phyloP scores from a whole-genome alignment of 441 rosid species.

The Brassica hybrid region DNA sequence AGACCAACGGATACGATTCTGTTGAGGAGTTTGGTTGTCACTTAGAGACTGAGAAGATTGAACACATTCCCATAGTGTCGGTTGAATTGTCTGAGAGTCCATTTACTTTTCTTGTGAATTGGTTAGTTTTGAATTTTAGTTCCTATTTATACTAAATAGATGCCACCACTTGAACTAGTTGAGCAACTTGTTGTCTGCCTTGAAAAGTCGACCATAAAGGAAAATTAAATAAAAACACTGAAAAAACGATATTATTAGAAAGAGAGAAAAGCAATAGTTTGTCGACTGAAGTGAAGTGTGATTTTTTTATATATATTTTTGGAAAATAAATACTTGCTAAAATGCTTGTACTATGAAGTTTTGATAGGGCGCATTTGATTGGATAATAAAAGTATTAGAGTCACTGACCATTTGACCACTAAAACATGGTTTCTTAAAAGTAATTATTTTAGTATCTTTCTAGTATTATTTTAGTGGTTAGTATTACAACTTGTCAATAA shows the following conservation, averaged over 20 bases:
- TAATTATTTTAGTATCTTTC: not conserved
- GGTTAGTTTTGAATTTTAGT: not conserved
- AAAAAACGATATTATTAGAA: not conserved
- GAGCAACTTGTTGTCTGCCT: conserved; percentile 39
- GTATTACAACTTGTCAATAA: not conserved
- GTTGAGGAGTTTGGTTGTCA: conserved; percentile 43
- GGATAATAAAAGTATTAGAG: not conserved
- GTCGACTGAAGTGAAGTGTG: not conserved
- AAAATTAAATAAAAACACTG: not conserved
- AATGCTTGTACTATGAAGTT: not conserved
- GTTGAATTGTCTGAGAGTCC: conserved; percentile 50
- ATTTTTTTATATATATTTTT: not conserved
- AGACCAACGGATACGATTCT: conserved; percentile 69
- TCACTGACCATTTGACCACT: not conserved
- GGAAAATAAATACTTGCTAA: not conserved
- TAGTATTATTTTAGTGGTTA: not conserved
- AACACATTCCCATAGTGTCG: conserved; percentile 57
- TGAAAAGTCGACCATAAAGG: not conserved
- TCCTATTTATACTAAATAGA: conserved; percentile 8
- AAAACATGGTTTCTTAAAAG: not conserved
- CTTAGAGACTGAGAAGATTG: conserved; percentile 42
- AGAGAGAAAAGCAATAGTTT: not conserved
- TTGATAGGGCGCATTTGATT: not conserved
- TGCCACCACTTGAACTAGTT: conserved; percentile 22
- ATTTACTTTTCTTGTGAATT: conserved; percentile 35